A percentile compares a stretch with the other conserved stretches of the same genome.
Evolutionary conservation across 768 basidiomycete species (phyloP).

Genomic region (Amanita inopinata): DNA sequence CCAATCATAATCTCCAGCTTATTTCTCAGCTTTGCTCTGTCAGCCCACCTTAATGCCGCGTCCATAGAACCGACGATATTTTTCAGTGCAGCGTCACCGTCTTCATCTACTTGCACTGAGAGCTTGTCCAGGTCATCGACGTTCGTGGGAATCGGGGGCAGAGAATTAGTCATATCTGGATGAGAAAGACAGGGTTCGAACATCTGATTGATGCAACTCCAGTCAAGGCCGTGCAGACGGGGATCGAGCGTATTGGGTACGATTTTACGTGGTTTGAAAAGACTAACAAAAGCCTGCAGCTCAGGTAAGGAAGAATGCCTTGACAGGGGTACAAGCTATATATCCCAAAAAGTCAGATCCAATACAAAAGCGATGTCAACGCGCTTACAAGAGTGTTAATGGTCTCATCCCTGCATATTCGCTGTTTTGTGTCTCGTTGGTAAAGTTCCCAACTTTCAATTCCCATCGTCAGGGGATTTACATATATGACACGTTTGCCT

Average conservation of each 20-base stretch:
- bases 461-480: conserved; percentile 76
- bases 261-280: conserved; percentile 71
- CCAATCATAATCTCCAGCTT: conserved; percentile 35
- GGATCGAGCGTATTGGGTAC: conserved; percentile 72
- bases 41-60: conserved; percentile 46
- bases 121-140: conserved; percentile 9
- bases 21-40: conserved; percentile 30
- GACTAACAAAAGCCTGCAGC: conserved; percentile 65
- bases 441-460: conserved; percentile 42
- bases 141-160: background rate
- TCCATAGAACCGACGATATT: conserved; percentile 49
- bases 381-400: conserved; percentile 56
- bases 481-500: conserved; percentile 60
- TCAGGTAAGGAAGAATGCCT: conserved; percentile 88
- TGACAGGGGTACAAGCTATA: conserved; percentile 70
- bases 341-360: background rate
- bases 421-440: conserved; percentile 27
- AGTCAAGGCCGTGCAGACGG: conserved; percentile 50
- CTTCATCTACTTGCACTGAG: conserved; percentile 14
- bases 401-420: conserved; percentile 30
- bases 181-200: conserved; percentile 49
- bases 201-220: conserved; percentile 59
- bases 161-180: conserved; percentile 9
- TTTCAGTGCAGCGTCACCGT: conserved; percentile 44
- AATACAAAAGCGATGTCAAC: background rate